Conservation (phyloP, 495 filamentous ascomycete genomes). For the Bathelium albidoporum region DNA sequence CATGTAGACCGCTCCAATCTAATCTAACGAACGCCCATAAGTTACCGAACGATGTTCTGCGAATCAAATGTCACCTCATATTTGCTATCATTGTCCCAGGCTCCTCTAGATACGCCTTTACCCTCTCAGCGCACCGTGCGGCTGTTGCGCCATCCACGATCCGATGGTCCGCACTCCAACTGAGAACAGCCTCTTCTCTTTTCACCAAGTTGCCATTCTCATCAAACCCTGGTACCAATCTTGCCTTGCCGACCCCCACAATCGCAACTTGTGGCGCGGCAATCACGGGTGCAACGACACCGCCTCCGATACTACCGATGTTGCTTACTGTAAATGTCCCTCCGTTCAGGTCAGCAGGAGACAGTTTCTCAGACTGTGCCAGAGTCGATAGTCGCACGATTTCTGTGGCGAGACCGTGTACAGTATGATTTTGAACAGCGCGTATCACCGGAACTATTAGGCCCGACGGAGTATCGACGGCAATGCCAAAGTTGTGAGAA, state of each 20-base stretch:
- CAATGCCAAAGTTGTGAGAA: constrained; percentile 90
- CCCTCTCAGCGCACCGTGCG: constrained; percentile 75
- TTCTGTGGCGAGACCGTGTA: constrained; percentile 67
- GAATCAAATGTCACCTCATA: too few species aligned
- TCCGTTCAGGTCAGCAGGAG: constrained; percentile 64
- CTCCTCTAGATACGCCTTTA: constrained; percentile 67
- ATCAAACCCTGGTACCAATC: constrained; percentile 59
- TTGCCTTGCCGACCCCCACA: constrained; percentile 74
- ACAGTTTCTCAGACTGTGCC: constrained; percentile 63
- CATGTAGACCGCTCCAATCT: background rate
- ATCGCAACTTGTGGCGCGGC: constrained; percentile 84
- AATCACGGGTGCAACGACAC: constrained; percentile 83
- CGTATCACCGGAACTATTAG: constrained; percentile 93
- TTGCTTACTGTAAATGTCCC: constrained; percentile 95
- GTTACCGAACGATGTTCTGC: background rate
- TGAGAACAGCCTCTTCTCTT: constrained; percentile 70
- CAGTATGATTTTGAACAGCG: constrained; percentile 62
- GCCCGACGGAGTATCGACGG: constrained; percentile 86
- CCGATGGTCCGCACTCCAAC: constrained; percentile 94
- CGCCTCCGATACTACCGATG: constrained; percentile 93
- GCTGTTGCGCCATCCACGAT: constrained; percentile 91
- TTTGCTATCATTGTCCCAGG: constrained; percentile 69
- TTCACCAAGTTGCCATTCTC: constrained; percentile 44
- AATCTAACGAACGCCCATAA: background rate
- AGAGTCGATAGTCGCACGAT: constrained; percentile 60